Conservation (phyloP, 148 eudicot species). For the Dysphania ambrosioides region DNA sequence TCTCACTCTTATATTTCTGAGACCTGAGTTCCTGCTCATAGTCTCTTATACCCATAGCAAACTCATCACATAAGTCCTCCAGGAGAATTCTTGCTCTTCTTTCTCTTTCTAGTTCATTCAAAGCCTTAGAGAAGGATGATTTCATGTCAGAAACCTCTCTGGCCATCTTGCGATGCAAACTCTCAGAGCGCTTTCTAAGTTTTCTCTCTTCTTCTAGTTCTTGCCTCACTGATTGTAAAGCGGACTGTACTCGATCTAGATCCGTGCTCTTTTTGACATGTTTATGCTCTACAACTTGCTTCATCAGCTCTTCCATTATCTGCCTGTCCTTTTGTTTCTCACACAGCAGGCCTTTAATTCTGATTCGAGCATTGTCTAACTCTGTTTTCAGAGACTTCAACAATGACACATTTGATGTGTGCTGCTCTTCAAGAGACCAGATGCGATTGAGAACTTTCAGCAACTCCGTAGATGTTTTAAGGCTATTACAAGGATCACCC, state of each 20-base stretch:
- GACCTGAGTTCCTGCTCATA: constrained; percentile 70
- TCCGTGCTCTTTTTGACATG: constrained; percentile 40
- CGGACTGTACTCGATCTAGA: constrained; percentile 47
- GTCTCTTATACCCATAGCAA: constrained; percentile 68
- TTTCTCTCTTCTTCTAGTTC: constrained; percentile 67
- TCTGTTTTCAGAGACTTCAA: constrained; percentile 57
- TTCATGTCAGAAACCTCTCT: constrained; percentile 60
- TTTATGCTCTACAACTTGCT: constrained; percentile 41
- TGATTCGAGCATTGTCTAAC: constrained; percentile 45
- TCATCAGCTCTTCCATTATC: constrained; percentile 53
- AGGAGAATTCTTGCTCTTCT: constrained; percentile 58
- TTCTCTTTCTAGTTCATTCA: constrained; percentile 63
- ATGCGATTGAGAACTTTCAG: constrained; percentile 78
- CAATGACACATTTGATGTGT: constrained; percentile 47
- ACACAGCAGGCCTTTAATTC: constrained; percentile 46
- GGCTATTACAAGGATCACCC: constrained; percentile 43
- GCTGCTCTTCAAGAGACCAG: constrained; percentile 89
- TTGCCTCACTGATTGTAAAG: constrained; percentile 51
- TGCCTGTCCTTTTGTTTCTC: constrained; percentile 62
- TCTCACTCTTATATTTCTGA: constrained; percentile 42
- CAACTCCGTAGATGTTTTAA: constrained; percentile 74
- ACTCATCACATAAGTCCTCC: constrained; percentile 87
- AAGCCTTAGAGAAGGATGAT: constrained; percentile 45
- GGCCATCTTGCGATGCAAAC: constrained; percentile 61
- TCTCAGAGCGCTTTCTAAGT: constrained; percentile 63